Evolutionary conservation across 805 yeast species (phyloP).

Genomic region (Blastobotrys muscicola): DNA sequence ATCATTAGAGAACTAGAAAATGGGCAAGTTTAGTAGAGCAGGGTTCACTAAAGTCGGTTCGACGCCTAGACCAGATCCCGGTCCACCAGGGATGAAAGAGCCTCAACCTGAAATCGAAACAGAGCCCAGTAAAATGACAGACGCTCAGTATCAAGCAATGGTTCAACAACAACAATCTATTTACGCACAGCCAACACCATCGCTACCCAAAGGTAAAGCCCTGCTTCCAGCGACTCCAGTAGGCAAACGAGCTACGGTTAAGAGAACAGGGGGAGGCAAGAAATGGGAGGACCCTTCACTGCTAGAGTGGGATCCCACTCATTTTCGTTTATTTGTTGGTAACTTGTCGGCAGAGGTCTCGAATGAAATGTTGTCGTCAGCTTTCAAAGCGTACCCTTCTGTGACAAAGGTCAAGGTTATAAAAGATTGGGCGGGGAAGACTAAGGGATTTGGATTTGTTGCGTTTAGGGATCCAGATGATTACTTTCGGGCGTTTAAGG

Average conservation of each 20-base stretch:
- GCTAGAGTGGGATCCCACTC: constrained; percentile 59
- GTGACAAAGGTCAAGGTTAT: constrained; percentile 55
- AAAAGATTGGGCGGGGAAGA: constrained; percentile 35
- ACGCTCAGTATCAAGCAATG: constrained; percentile 10
- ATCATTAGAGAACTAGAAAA: no score
- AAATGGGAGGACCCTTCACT: constrained; percentile 40
- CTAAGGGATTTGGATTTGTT: constrained; percentile 68
- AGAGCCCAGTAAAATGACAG: constrained; percentile 4
- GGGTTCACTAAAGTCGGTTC: no score
- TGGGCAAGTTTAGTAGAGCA: no score
- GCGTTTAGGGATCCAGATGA: constrained; percentile 58
- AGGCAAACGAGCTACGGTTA: constrained; percentile 27
- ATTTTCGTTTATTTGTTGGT: constrained; percentile 67
- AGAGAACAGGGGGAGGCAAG: constrained; percentile 38
- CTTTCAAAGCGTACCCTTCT: constrained; percentile 46
- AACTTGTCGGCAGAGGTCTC: constrained; percentile 60
- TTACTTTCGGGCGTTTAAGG: constrained; percentile 60
- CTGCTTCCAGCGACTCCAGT: neutral
- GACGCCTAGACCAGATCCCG: no score
- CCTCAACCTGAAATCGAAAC: neutral
- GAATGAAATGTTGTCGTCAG: constrained; percentile 43
- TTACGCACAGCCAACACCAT: constrained; percentile 5
- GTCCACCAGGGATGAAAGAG: no score
- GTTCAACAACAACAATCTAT: constrained; percentile 16
- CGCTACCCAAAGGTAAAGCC: neutral